phyloP scores from a whole-genome alignment of 352 stramenopile species.

The Elongisporangium undulatum region DNA sequence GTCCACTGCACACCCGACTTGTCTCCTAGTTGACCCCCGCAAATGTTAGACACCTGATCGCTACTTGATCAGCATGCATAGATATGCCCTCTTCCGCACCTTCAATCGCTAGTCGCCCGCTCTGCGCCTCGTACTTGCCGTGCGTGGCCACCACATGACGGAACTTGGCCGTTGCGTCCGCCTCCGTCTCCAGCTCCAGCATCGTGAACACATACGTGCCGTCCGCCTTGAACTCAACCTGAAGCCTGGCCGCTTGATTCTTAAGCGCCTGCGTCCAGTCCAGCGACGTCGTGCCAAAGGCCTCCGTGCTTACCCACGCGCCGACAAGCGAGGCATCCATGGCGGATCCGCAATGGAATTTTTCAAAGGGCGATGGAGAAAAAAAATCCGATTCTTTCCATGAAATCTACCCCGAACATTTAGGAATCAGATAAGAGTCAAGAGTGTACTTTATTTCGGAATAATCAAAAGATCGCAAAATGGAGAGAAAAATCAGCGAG shows the following conservation, averaged over 20 bases:
- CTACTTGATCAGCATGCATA: too few relatives aligned
- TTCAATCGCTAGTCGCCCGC: conserved; percentile 18
- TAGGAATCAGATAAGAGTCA: too few relatives aligned
- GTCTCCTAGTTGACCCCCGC: too few relatives aligned
- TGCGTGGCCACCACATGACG: conserved; percentile 40
- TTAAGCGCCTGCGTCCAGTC: conserved; percentile 77
- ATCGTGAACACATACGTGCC: conserved; percentile 36
- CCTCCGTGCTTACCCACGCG: conserved; percentile 60
- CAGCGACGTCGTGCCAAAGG: conserved; percentile 70
- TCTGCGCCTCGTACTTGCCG: conserved; percentile 32
- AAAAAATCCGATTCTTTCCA: too few relatives aligned
- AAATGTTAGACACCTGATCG: neutral
- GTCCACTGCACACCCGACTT: conserved; percentile 56
- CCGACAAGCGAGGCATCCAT: conserved; percentile 25
- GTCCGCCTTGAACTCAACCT: conserved; percentile 33
- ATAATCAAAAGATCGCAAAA: conserved; percentile 1
- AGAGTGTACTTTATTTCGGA: too few relatives aligned
- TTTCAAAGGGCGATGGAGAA: neutral
- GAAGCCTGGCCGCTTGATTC: conserved; percentile 29
- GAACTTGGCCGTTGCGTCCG: conserved; percentile 50
- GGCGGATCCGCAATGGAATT: neutral
- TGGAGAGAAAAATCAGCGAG: too few relatives aligned
- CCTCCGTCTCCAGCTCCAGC: conserved; percentile 8
- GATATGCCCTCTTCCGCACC: neutral
- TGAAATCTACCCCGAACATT: neutral